phyloP scores from a whole-genome alignment of 2,329 filamentous ascomycete species.

The Pestalotiopsis sp. region DNA sequence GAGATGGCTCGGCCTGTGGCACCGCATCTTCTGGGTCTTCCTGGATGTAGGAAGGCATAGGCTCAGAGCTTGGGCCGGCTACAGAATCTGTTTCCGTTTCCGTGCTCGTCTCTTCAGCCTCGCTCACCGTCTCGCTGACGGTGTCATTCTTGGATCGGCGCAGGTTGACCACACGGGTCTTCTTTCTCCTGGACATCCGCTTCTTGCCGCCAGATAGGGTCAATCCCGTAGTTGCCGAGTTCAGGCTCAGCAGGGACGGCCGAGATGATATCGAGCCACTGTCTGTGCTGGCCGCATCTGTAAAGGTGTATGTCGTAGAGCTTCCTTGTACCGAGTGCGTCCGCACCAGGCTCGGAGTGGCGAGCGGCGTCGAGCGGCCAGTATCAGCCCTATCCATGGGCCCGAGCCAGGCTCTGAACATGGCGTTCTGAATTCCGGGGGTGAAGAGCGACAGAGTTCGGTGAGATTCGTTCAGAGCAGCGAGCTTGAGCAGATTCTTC shows the following conservation, averaged over 20 bases:
- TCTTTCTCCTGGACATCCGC: conserved; percentile 74
- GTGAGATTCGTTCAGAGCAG: conserved; percentile 83
- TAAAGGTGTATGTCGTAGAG: conserved; percentile 72
- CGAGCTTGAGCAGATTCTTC: conserved; percentile 86
- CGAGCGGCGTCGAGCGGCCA: conserved; percentile 47
- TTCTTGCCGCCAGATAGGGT: conserved; percentile 62
- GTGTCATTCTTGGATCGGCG: conserved; percentile 62
- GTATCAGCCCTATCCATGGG: conserved; percentile 71
- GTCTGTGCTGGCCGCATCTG: conserved; percentile 66
- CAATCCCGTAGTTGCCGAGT: conserved; percentile 64
- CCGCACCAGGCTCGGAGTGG: conserved; percentile 59
- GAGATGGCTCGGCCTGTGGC: conserved; percentile 20
- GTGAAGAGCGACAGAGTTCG: conserved; percentile 90
- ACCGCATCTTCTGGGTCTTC: conserved; percentile 61
- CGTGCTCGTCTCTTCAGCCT: conserved; percentile 52
- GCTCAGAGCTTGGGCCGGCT: conserved; percentile 63
- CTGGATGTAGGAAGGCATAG: conserved; percentile 57
- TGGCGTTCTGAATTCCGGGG: conserved; percentile 83
- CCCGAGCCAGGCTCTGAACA: conserved; percentile 91
- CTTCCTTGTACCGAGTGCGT: conserved; percentile 64
- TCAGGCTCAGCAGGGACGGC: conserved; percentile 65
- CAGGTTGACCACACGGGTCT: conserved; percentile 81
- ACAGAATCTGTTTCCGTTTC: conserved; percentile 60
- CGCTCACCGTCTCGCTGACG: conserved; percentile 52
- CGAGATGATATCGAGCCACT: conserved; percentile 68